Conservation (phyloP, 495 filamentous ascomycete genomes). For the Aspergillus wentii region DNA sequence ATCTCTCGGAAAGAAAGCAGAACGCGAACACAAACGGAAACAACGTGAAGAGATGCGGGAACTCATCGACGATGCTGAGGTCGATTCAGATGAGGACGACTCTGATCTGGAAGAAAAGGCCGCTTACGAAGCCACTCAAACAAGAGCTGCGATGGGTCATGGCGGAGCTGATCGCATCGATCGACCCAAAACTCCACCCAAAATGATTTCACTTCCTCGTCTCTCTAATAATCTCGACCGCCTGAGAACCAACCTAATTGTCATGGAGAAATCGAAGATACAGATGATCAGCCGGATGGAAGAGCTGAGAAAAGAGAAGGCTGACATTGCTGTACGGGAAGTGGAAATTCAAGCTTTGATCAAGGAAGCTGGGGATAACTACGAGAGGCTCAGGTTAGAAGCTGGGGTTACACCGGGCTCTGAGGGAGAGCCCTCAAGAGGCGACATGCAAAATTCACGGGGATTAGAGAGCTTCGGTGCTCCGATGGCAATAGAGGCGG, state of each 20-base stretch:
- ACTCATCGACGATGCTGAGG: conserved; percentile 77
- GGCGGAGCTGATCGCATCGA: conserved; percentile 39
- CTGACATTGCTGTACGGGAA: conserved; percentile 67
- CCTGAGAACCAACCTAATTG: conserved; percentile 45
- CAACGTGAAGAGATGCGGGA: conserved; percentile 76
- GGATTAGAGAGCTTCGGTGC: conserved; percentile 40
- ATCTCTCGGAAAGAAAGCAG: conserved; percentile 72
- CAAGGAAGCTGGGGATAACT: conserved; percentile 76
- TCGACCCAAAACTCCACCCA: conserved; percentile 51
- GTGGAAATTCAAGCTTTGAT: conserved; percentile 76
- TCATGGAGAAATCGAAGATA: conserved; percentile 51
- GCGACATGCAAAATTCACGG: conserved; percentile 28
- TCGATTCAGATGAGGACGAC: conserved; percentile 59
- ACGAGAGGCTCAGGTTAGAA: conserved; percentile 56
- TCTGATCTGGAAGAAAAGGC: conserved; percentile 74
- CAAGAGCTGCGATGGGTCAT: conserved; percentile 73
- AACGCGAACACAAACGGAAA: conserved; percentile 63
- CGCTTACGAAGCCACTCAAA: conserved; percentile 87
- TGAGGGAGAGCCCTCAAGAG: conserved; percentile 21
- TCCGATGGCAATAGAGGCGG: conserved; percentile 21
- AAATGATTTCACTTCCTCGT: conserved; percentile 52
- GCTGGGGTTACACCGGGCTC: conserved; percentile 35
- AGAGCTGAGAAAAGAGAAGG: conserved; percentile 59
- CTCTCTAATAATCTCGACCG: conserved; percentile 46
- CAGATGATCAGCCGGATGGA: conserved; percentile 54